These are phyloP conservation scores for Leccinum subrobustum DNA, from an alignment of 1,284 basidiomycete genomes.

Conservation along the genomic window DNA sequence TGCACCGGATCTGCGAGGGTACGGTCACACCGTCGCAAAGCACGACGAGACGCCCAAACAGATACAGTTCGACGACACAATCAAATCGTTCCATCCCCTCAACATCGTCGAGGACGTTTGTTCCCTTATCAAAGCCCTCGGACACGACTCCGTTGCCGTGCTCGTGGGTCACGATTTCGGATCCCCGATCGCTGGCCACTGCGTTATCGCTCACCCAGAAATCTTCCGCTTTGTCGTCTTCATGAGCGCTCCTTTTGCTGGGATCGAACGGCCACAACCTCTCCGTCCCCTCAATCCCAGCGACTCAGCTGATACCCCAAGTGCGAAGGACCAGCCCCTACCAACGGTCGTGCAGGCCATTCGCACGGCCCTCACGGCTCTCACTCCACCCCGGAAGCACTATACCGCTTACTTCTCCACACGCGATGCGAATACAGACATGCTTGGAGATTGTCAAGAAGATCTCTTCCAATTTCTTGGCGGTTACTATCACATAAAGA, in stretches of 20 bases:
- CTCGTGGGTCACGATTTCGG: slow-evolving; percentile 65
- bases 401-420: slow-evolving; percentile 53
- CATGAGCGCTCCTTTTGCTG: slow-evolving; percentile 58
- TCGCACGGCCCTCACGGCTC: slow-evolving; percentile 34
- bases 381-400: slow-evolving; percentile 57
- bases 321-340: slow-evolving; percentile 7
- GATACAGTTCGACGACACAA: slow-evolving; percentile 47
- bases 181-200: slow-evolving; percentile 49
- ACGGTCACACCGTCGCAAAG: slow-evolving; percentile 36
- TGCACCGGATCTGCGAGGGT: slow-evolving; percentile 53
- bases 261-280: slow-evolving; percentile 23
- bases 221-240: slow-evolving; percentile 54
- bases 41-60: slow-evolving; percentile 8
- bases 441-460: slow-evolving; percentile 35
- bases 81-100: slow-evolving; percentile 48
- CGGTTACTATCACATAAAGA: slow-evolving; percentile 60
- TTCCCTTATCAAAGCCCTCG: slow-evolving; percentile 50
- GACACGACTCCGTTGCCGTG: slow-evolving; percentile 44
- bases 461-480: slow-evolving; percentile 53
- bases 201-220: slow-evolving; percentile 54
- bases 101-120: slow-evolving; percentile 53
- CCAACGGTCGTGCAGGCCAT: slow-evolving; percentile 18
- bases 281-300: neutral
- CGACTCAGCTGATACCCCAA: slow-evolving; percentile 1
- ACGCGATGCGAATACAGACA: slow-evolving; percentile 36